phyloP scores from a whole-genome alignment of 257 asterid genomes.

The Parsonsia alboflavescens region DNA sequence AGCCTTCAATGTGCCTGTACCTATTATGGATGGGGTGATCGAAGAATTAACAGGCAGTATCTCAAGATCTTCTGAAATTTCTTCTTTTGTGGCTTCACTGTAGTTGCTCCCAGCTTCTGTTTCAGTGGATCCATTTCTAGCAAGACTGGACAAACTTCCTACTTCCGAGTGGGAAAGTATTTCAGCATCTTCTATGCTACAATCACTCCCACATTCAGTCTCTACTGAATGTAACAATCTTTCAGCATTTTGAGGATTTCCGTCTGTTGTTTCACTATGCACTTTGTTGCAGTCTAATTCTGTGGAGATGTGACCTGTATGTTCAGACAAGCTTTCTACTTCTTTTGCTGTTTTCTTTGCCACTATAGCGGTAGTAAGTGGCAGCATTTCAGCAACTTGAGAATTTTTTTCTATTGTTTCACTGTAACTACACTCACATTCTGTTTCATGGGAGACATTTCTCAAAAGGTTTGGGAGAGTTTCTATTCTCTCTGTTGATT shows the following conservation, averaged over 20 bases:
- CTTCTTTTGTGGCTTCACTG: neutral
- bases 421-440: neutral
- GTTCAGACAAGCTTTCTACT: neutral
- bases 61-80: neutral
- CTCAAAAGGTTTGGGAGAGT: neutral
- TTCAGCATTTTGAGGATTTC: constrained; percentile 2
- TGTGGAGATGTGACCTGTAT: neutral
- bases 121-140: neutral
- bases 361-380: neutral
- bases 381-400: neutral
- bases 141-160: neutral
- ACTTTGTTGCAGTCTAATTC: neutral
- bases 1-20: neutral
- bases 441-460: neutral
- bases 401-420: neutral
- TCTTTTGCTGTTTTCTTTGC: neutral
- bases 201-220: neutral
- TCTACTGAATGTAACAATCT: neutral
- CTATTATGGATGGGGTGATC: neutral
- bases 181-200: neutral
- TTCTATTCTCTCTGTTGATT: neutral
- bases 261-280: constrained; percentile 8
- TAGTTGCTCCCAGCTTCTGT: neutral
- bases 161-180: neutral
- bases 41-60: neutral